Conservation (phyloP, 176 grass and related monocot genomes). For the Hordeum marinum region DNA sequence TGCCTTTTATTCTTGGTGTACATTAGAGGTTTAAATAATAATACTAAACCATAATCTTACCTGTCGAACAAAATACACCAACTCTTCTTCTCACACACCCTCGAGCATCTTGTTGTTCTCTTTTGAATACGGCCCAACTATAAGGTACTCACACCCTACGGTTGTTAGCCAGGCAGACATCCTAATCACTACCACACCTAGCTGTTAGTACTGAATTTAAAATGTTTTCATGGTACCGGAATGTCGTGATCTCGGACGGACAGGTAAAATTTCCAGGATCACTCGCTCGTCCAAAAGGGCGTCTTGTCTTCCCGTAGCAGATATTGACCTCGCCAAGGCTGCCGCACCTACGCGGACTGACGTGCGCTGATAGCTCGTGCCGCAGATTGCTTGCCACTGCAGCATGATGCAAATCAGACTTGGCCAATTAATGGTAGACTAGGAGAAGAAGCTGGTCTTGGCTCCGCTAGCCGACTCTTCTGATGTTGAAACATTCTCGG, state of each 20-base stretch:
- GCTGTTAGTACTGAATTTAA: neutral
- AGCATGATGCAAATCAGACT: conserved; percentile 19
- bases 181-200: neutral
- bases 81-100: neutral
- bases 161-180: neutral
- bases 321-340: neutral
- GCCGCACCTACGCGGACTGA: neutral
- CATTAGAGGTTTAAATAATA: too few species aligned
- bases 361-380: neutral
- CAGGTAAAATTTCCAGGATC: neutral
- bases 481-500: neutral
- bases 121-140: neutral
- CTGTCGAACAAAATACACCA: neutral
- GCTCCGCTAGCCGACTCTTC: neutral
- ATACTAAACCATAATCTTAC: neutral
- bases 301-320: neutral
- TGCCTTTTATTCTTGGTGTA: neutral
- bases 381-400: conserved; percentile 16
- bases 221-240: neutral
- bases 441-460: neutral
- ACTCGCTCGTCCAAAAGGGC: neutral
- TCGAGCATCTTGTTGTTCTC: neutral
- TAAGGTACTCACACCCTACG: neutral
- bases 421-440: neutral
- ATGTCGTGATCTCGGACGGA: neutral